Evolutionary conservation across 140 eudicot species (phyloP), one percentile per base, ranked within the genome.

Genomic region (Bidens hawaiensis): DNA sequence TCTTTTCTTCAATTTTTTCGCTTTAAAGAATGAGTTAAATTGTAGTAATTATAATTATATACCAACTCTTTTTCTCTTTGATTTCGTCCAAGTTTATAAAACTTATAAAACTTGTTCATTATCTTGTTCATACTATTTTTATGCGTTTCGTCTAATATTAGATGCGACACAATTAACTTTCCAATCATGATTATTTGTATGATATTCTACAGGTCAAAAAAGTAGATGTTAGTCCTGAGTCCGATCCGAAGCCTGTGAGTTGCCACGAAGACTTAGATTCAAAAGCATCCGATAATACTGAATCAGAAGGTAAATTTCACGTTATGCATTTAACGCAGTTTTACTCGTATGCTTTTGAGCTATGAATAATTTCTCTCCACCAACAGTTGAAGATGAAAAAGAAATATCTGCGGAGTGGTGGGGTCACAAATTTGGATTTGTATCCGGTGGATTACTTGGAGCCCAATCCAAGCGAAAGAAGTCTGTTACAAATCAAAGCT

Each of bases 361-460:
- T 56, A 24, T 30, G 50, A 73, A 25, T 5, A 36, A 26, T 23
- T 19, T 6, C n/a, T 23, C 59, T 59, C 6, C 22, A n/a, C 31
- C 52, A 61, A 83, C 72, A 45, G 71, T 49, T 16, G 72, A 76
- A 59, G 63, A 28, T 43, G 83, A 47, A 49, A 82, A 74, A 61
- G 78, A 61, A 43, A 65, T 80, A 58, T 74, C 95, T 12, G 79
- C 54, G 27, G 94, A 93, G 8, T 93, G 99, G 99, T 88, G 99
- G n/a, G 99, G 99, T 30, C 69, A 78, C 69, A 93, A 85, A 73
- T 74, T 38, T 72, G 99, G 99, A 53, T 93, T 88, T 77, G 82
- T 93, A 45, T 68, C 85, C 0, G 99, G 99, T 24, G 99, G 96
- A 17, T 71, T 82, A 41, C 96, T 88, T 67, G 96, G 99, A 47